These are phyloP conservation scores for Aspergillus sergii DNA, from an alignment of 2,329 filamentous ascomycete genomes.

Conservation along the genomic window DNA sequence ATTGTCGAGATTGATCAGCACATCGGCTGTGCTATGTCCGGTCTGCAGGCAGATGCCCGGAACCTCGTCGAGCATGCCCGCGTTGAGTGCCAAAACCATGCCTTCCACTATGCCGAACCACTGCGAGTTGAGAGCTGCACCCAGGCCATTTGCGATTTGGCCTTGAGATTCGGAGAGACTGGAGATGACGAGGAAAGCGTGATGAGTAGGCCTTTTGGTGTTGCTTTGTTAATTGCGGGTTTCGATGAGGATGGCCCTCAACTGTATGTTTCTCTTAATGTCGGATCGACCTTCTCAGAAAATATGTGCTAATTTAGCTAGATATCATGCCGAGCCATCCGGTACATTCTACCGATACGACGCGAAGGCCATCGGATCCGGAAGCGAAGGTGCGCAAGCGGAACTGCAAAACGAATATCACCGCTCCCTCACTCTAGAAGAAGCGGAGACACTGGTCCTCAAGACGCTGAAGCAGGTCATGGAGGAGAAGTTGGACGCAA, in stretches of 20 bases:
- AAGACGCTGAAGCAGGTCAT: conserved; percentile 99
- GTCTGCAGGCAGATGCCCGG: conserved; percentile 93
- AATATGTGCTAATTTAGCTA: conserved; percentile 31
- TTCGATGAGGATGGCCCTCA: conserved; percentile 97
- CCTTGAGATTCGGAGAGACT: conserved; percentile 93
- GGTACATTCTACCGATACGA: conserved; percentile 99
- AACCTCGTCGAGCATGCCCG: conserved; percentile 98
- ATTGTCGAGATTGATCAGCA: conserved; percentile 99
- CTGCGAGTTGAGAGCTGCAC: conserved; percentile 97
- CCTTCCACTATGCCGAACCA: conserved; percentile 96
- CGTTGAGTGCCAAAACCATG: conserved; percentile 94
- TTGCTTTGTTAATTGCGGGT: conserved; percentile 92
- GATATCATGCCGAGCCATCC: conserved; percentile 95
- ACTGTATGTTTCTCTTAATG: conserved; percentile 57
- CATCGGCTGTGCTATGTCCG: conserved; percentile 98
- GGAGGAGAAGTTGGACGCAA: conserved; percentile 98
- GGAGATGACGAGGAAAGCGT: conserved; percentile 98
- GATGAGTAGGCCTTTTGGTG: conserved; percentile 96
- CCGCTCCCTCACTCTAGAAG: conserved; percentile 89
- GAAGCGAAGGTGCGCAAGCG: conserved; percentile 94
- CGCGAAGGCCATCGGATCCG: conserved; percentile 96
- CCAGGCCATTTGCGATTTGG: conserved; percentile 97
- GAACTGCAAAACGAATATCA: conserved; percentile 99
- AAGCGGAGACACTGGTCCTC: conserved; percentile 91
- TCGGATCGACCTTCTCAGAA: background rate